Evolutionary conservation across 169 alveolate species (phyloP).

Genomic region (Plasmodium cynomolgi): DNA sequence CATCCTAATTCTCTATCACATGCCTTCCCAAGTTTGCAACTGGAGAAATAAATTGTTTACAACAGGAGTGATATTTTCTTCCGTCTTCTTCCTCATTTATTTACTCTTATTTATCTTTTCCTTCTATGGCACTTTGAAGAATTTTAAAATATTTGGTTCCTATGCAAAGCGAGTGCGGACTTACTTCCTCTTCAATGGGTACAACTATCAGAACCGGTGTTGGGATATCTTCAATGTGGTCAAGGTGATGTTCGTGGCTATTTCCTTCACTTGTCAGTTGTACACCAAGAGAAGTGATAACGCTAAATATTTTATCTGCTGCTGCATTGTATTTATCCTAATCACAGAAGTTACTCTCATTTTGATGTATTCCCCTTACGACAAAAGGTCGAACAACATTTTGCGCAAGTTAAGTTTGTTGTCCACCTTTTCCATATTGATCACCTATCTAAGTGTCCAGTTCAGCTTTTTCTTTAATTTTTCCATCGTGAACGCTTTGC

Average conservation of each 20-base stretch:
- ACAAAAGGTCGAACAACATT: slow-evolving; percentile 65
- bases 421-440: slow-evolving; percentile 44
- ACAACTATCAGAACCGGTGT: slow-evolving; percentile 71
- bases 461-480: slow-evolving; percentile 41
- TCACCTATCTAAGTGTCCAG: slow-evolving; percentile 39
- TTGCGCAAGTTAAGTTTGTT: slow-evolving; percentile 35
- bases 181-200: slow-evolving; percentile 67
- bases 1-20: slow-evolving; percentile 76
- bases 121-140: slow-evolving; percentile 6
- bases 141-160: slow-evolving; percentile 32
- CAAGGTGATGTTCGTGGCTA: slow-evolving; percentile 31
- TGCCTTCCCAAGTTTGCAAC: slow-evolving; percentile 81
- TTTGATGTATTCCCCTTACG: slow-evolving; percentile 68
- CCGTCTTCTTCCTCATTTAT: slow-evolving; percentile 14
- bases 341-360: slow-evolving; percentile 41
- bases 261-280: slow-evolving; percentile 44
- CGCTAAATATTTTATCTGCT: slow-evolving; percentile 67
- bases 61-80: slow-evolving; percentile 40
- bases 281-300: slow-evolving; percentile 30
- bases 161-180: slow-evolving; percentile 27
- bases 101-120: slow-evolving; percentile 22
- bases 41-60: slow-evolving; percentile 72
- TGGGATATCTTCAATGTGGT: slow-evolving; percentile 55
- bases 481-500: slow-evolving; percentile 11
- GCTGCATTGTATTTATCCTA: slow-evolving; percentile 32